Conservation (phyloP, 2,329 filamentous ascomycete genomes). For the Beauveria sp. region DNA sequence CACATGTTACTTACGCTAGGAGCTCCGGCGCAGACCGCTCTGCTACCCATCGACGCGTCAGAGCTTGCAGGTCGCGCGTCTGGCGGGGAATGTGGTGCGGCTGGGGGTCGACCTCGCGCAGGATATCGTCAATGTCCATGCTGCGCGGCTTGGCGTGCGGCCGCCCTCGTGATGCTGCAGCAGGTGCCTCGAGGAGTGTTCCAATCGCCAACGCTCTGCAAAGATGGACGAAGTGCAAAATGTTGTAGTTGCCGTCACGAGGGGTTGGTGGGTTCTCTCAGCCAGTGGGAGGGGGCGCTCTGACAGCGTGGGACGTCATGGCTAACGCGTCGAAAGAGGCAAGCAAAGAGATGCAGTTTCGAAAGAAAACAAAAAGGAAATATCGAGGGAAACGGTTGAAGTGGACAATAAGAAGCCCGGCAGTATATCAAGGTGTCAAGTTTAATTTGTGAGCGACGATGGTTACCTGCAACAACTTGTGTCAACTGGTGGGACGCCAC, state of each 20-base stretch:
- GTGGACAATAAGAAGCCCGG: too few relatives aligned
- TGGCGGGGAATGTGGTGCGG: constrained; percentile 47
- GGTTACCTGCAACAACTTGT: too few relatives aligned
- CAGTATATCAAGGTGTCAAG: too few relatives aligned
- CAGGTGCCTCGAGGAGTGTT: neutral
- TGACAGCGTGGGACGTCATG: too few relatives aligned
- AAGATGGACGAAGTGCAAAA: neutral
- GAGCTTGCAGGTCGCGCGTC: constrained; percentile 71
- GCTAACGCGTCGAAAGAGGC: too few relatives aligned
- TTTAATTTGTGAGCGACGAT: too few relatives aligned
- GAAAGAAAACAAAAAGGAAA: too few relatives aligned
- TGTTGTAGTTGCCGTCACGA: neutral
- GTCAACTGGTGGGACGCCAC: too few relatives aligned
- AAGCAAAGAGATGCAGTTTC: too few relatives aligned
- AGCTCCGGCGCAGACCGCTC: constrained; percentile 86
- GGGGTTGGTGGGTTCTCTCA: neutral
- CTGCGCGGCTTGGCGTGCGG: neutral
- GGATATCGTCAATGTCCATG: constrained; percentile 78
- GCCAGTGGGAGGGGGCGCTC: too few relatives aligned
- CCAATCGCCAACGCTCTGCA: neutral
- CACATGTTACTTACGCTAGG: constrained; percentile 54
- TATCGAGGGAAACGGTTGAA: too few relatives aligned
- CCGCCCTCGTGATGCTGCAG: neutral
- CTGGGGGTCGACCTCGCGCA: constrained; percentile 62
- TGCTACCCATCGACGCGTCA: constrained; percentile 89